Percentiles rank a stretch among this genome's conserved stretches.
Evolutionary conservation across 1,284 basidiomycete species (phyloP).

Genomic region (Cryptococcus amylolentus): DNA sequence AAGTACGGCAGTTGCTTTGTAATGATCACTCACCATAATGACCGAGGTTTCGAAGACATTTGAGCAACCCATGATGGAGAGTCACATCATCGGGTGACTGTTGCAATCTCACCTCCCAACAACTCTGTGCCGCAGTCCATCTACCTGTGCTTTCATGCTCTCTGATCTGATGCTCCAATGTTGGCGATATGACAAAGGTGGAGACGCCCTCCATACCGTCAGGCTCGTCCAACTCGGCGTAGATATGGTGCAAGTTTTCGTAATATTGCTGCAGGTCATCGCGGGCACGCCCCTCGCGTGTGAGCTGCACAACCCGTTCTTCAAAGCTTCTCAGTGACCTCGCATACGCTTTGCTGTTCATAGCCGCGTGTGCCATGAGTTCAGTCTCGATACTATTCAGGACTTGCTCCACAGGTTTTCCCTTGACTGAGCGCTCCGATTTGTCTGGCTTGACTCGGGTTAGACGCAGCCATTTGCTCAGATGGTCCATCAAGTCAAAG

Average conservation of each 20-base stretch:
- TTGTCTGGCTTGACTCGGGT: conserved; percentile 54
- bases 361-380: conserved; percentile 87
- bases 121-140: conserved; percentile 98
- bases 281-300: conserved; percentile 48
- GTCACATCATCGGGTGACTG: conserved; percentile 83
- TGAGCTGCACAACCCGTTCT: conserved; percentile 61
- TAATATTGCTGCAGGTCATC: conserved; percentile 72
- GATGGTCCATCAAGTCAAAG: conserved; percentile 91
- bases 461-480: conserved; percentile 79
- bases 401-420: conserved; percentile 64
- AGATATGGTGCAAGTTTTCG: conserved; percentile 92
- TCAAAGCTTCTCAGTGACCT: conserved; percentile 95
- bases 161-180: conserved; percentile 93
- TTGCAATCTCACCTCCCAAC: conserved; percentile 97
- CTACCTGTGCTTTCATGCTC: conserved; percentile 96
- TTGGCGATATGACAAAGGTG: conserved; percentile 79
- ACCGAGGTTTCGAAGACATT: conserved; percentile 89
- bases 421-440: conserved; percentile 51
- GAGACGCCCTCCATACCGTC: conserved; percentile 99
- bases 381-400: conserved; percentile 80
- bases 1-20: too few species aligned
- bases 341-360: conserved; percentile 91
- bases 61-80: conserved; percentile 83
- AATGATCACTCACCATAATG: conserved; percentile 74
- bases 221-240: conserved; percentile 92